Percentiles rank a stretch among this genome's conserved stretches.
Conservation (phyloP, 2,329 filamentous ascomycete species). For the Dendryphion nanum region DNA sequence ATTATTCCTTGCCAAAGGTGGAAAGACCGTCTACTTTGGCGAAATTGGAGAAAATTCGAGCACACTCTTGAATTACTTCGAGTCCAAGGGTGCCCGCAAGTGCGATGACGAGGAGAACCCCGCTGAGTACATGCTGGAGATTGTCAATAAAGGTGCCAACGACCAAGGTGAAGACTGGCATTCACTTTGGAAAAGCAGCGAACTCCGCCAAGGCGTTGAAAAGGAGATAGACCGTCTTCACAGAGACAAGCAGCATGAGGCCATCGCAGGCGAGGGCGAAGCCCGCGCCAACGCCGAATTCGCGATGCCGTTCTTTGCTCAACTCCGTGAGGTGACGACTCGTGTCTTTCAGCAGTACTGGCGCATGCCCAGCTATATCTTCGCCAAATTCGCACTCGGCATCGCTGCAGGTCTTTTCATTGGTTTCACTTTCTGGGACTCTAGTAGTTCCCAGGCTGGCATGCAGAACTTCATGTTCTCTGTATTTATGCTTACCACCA, state of each 20-base stretch:
- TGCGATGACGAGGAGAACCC: conserved; percentile 67
- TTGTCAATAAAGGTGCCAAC: conserved; percentile 37
- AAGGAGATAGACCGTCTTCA: conserved; percentile 42
- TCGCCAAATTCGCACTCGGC: conserved; percentile 30
- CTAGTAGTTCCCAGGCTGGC: conserved; percentile 37
- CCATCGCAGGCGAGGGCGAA: conserved; percentile 28
- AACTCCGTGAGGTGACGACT: conserved; percentile 37
- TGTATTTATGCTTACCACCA: conserved; percentile 51
- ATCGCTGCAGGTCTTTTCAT: conserved; percentile 30
- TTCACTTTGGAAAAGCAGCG: conserved; percentile 37
- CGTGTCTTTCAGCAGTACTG: conserved; percentile 49
- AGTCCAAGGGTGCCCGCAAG: conserved; percentile 59
- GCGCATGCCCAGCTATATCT: conserved; percentile 45
- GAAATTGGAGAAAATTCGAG: conserved; percentile 44
- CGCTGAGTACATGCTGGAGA: conserved; percentile 72
- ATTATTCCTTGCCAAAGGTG: conserved; percentile 44
- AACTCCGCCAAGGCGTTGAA: conserved; percentile 25
- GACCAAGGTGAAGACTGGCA: conserved; percentile 40
- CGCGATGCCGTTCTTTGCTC: conserved; percentile 40
- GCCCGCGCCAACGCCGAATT: conserved; percentile 41
- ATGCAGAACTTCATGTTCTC: conserved; percentile 49
- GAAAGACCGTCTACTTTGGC: conserved; percentile 50
- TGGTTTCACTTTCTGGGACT: conserved; percentile 45
- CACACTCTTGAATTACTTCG: conserved; percentile 54
- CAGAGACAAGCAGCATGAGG: conserved; percentile 29